Evolutionary conservation across 2,329 filamentous ascomycete species (phyloP), one percentile per base, ranked within the genome.

Genomic region (Penicillium sp.): DNA sequence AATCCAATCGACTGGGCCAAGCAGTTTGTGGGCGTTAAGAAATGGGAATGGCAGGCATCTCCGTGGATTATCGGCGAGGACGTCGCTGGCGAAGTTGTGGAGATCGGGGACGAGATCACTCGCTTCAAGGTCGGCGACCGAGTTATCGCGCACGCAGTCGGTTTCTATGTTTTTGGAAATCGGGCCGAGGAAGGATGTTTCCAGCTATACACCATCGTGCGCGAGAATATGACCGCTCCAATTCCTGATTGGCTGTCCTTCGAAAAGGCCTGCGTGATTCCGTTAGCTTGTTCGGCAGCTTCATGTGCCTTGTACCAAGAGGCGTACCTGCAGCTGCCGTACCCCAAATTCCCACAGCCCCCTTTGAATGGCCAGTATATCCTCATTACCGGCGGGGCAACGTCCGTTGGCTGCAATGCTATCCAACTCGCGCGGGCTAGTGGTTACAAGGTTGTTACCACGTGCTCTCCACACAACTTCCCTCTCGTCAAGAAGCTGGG

Each of bases 381-480:
- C 21, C 39, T 56, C 3, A 48, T 62, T 32, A 49, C 47, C 4
- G 57, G 47, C 18, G 81, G 80, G 0, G 72, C 77, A 2, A 75
- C 76, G 0, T 73, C 71, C 14, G 77, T 80, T 0, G 79, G 81
- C 1, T 73, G 73, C 39, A 75, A 73, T 42, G 77, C 76, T 1
- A 75, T 81, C 10, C 81, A 83, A 55, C 67, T 82, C 0, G 73
- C 75, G 1, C 65, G 69, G 5, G 73, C 72, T 0, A 72, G 76
- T 0, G 80, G 80, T 0, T 79, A 77, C 54, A 67, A 77, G 13
- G 79, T 83, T 10, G 61, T 81, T 39, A 66, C 75, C 0, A 80
- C 77, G 0, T 71, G 73, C 0, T 77, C 76, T 0, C 60, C 69
- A 3, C 70, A 67, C 18, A 81, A 81, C 59, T 74, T 77, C 32